Evolutionary conservation across 768 basidiomycete genomes (phyloP), one percentile per base, ranked within the genome.

Genomic region (Fomitopsis serialis): DNA sequence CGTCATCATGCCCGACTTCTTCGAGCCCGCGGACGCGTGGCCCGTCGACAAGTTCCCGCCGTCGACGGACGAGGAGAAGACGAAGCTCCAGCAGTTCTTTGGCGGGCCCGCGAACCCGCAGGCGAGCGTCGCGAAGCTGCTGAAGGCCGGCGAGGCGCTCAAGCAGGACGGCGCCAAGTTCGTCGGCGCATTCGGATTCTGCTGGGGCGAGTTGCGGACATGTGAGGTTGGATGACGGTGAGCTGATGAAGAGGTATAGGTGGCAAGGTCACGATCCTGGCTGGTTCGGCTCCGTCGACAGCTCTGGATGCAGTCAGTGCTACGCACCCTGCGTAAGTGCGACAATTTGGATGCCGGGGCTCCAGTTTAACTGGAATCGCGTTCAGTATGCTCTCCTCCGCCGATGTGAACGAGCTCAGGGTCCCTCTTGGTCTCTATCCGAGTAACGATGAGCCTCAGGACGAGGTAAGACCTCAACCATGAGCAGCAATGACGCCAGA

Each of bases 1-100:
- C 23, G 79, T 87, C 35, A 75, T 80, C 63, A 82, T 85, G 79
- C 85, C 84, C 24, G 83, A 85, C 64, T 81, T 85, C 61, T 83
- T 85, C 65, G 77, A 80, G 58, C 77, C 76, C 9, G 66, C 77
- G 25, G 64, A 66, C 36, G 74, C 83, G 1, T 82, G 77, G 61
- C 72, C 79, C 2, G 50, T 66, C 7, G 74, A 73, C 21, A 70
- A 74, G 49, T 82, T 76, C 64, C 83, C 84, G 4, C 81, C 82
- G 8, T 72, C 74, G 58, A 76, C 75, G 2, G 75, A 78, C 42
- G 68, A 77, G 59, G 74, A 79, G 45, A 79, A 81, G 63, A 66
- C 67, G 11, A 76, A 73, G 44, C 62, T 84, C 19, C 77, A 82
- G 60, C 71, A 72, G 42, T 87, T 85, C 69, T 85, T 87, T 58